These are phyloP conservation scores for Gossypium aridum DNA, from an alignment of 441 rosid genomes.

Conservation along the genomic window DNA sequence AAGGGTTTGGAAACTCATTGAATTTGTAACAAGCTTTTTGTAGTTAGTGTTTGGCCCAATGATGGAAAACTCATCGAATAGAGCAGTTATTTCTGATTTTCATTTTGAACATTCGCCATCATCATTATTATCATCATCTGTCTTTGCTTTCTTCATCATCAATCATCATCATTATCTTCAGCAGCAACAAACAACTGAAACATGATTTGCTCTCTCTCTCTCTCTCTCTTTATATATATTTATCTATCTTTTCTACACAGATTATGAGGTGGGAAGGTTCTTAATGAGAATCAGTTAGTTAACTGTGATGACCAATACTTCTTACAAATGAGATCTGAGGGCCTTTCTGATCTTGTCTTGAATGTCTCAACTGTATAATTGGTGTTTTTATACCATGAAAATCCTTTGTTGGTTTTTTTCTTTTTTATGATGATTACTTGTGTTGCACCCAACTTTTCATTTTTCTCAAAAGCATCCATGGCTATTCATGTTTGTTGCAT, in stretches of 20 bases:
- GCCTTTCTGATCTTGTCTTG: constrained; percentile 7
- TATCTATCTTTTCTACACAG: not conserved
- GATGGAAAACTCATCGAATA: constrained; percentile 20
- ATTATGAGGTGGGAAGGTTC: constrained; percentile 20
- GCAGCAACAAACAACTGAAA: not conserved
- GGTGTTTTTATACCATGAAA: not conserved
- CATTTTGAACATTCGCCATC: constrained; percentile 13
- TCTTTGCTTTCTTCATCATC: not conserved
- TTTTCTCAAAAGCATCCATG: not conserved
- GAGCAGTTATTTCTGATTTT: constrained; percentile 23
- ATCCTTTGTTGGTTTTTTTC: not conserved
- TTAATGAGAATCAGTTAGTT: constrained; percentile 11
- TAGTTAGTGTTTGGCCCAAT: constrained; percentile 15
- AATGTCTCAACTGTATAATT: not conserved
- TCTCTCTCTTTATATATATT: not conserved
- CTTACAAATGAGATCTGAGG: constrained; percentile 49
- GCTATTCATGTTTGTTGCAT: not conserved
- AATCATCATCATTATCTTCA: not conserved
- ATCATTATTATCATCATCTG: not conserved
- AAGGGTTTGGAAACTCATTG: not conserved
- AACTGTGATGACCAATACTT: constrained; percentile 21
- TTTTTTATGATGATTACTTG: not conserved
- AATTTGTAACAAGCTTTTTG: not conserved
- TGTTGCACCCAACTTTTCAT: not conserved
- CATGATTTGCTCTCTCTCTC: not conserved